phyloP scores from a whole-genome alignment of 1,284 basidiomycete genomes.

The Cutaneotrichosporon dermatis region DNA sequence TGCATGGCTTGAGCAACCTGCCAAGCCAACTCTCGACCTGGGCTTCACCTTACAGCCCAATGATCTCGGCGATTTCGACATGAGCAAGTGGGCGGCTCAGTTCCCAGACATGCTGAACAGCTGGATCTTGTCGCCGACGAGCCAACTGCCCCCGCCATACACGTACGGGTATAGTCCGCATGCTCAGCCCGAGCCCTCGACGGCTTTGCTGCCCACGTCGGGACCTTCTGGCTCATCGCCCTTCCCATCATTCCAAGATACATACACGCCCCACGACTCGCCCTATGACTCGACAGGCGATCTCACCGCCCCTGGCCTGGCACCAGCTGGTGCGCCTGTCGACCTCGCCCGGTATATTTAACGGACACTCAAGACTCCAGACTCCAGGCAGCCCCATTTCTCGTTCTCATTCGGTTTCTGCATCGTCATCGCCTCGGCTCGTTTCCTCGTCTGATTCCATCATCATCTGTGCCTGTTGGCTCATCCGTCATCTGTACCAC shows the following conservation, averaged over 20 bases:
- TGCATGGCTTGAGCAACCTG: neutral
- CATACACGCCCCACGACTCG: neutral
- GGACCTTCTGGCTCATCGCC: neutral
- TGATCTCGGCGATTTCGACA: neutral
- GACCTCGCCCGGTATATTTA: neutral
- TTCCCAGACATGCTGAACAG: neutral
- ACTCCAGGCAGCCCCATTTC: too few species aligned
- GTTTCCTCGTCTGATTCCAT: neutral
- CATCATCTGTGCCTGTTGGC: neutral
- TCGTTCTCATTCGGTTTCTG: neutral
- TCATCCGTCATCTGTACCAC: too few species aligned
- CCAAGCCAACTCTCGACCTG: neutral
- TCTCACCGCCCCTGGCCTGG: too few species aligned
- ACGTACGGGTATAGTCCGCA: conserved; percentile 4
- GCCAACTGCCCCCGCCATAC: conserved; percentile 3
- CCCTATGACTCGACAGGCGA: neutral
- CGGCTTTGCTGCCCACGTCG: neutral
- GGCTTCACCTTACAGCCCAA: neutral
- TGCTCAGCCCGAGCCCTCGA: neutral
- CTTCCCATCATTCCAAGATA: neutral
- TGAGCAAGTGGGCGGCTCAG: neutral
- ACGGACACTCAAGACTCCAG: neutral
- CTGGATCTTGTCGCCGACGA: neutral
- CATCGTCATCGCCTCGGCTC: neutral
- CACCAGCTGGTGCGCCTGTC: too few species aligned